These are phyloP conservation scores for Handroanthus guayacan DNA, from an alignment of 257 asterid genomes.

Conservation along the genomic window DNA sequence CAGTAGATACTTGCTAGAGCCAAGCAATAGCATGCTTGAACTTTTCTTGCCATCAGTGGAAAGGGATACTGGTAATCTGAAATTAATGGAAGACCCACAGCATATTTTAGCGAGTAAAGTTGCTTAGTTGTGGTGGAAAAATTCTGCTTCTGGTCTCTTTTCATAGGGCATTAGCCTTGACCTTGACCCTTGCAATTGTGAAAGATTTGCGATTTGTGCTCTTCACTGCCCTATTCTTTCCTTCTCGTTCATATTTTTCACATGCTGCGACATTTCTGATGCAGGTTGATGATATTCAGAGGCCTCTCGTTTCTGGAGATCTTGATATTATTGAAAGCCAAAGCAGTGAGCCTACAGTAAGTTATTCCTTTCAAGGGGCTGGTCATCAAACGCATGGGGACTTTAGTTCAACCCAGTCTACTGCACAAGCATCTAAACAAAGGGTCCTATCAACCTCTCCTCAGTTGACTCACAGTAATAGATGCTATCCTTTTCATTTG, in stretches of 20 bases:
- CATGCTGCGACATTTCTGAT: conserved; percentile 13
- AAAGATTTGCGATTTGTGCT: conserved; percentile 6
- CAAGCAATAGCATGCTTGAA: too few relatives aligned
- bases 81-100: too few relatives aligned
- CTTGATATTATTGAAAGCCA: conserved; percentile 43
- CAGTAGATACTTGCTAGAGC: too few relatives aligned
- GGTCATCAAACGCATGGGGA: conserved; percentile 40
- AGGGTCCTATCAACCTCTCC: conserved; percentile 46
- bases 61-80: too few relatives aligned
- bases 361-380: conserved; percentile 42
- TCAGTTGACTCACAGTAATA: conserved; percentile 56
- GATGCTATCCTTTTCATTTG: conserved; percentile 26
- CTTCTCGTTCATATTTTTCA: conserved; percentile 24
- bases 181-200: not conserved
- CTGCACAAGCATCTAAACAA: conserved; percentile 47
- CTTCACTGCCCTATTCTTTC: not conserved
- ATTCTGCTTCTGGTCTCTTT: too few relatives aligned
- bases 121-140: too few relatives aligned
- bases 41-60: too few relatives aligned
- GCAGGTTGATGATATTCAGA: conserved; percentile 64
- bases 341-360: conserved; percentile 45
- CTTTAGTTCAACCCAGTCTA: conserved; percentile 45
- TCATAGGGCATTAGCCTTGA: not conserved
- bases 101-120: too few relatives aligned
- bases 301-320: conserved; percentile 67